These are phyloP conservation scores for Starmerella stellata DNA, from an alignment of 805 yeast species.

Conservation along the genomic window DNA sequence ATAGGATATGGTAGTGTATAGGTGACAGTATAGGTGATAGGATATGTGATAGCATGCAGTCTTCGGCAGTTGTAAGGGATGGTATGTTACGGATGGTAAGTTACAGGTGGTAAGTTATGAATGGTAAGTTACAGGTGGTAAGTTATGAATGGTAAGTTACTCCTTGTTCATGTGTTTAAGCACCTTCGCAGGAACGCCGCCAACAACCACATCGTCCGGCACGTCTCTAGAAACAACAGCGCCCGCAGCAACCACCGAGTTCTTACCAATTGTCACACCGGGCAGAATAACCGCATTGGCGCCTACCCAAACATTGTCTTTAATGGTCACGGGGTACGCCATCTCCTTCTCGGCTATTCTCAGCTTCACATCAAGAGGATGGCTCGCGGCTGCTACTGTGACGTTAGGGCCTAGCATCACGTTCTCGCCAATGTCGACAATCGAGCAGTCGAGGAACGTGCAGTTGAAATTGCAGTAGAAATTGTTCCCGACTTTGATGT, in stretches of 20 bases:
- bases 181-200: constrained; percentile 45
- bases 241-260: constrained; percentile 49
- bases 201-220: constrained; percentile 37
- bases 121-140: too few relatives aligned
- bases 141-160: background rate
- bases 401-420: constrained; percentile 49
- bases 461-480: constrained; percentile 41
- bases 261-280: constrained; percentile 49
- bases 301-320: constrained; percentile 54
- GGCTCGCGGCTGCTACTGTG: constrained; percentile 43
- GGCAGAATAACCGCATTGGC: constrained; percentile 37
- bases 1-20: too few relatives aligned
- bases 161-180: constrained; percentile 4
- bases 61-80: too few relatives aligned
- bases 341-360: constrained; percentile 34
- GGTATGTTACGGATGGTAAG: too few relatives aligned
- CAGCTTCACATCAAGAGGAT: constrained; percentile 33
- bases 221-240: constrained; percentile 42
- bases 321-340: constrained; percentile 40
- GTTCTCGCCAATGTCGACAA: constrained; percentile 42
- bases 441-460: constrained; percentile 39
- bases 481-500: constrained; percentile 36
- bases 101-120: too few relatives aligned
- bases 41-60: too few relatives aligned
- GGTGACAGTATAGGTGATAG: too few relatives aligned